Evolutionary conservation across 2,329 filamentous ascomycete species (phyloP).

Genomic region (Colletotrichum sp.): DNA sequence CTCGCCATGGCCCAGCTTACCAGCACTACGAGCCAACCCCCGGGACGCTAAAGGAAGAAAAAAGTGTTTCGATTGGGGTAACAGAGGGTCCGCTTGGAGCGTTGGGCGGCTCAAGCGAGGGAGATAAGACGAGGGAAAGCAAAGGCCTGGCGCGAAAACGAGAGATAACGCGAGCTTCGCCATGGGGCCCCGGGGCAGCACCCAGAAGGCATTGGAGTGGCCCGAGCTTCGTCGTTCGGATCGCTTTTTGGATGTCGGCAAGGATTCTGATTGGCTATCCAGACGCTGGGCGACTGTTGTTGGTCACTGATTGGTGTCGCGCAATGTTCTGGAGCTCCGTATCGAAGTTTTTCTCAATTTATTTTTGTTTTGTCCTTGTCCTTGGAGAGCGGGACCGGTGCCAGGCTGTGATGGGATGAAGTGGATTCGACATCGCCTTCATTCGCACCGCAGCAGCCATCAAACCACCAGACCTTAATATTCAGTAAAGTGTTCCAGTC

Average conservation of each 20-base stretch:
- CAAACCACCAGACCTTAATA: background rate
- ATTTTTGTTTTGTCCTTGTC: background rate
- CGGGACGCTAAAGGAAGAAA: background rate
- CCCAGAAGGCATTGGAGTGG: background rate
- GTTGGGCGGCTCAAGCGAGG: background rate
- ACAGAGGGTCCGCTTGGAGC: slow-evolving; percentile 4
- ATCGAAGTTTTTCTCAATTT: background rate
- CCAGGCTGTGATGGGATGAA: background rate
- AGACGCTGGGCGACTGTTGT: background rate
- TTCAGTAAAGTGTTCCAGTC: background rate
- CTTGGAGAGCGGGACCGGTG: background rate
- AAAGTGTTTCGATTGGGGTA: slow-evolving; percentile 16
- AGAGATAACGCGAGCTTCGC: background rate
- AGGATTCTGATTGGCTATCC: background rate
- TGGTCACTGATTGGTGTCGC: background rate
- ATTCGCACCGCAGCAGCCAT: background rate
- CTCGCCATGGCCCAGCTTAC: background rate
- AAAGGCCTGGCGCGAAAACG: background rate
- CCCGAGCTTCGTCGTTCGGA: background rate
- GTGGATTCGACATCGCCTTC: background rate
- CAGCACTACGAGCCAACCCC: background rate
- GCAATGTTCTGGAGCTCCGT: background rate
- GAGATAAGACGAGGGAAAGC: background rate
- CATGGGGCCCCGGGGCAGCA: too few relatives aligned
- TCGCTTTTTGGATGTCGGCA: background rate